Conservation (phyloP, 495 filamentous ascomycete genomes). For the Aspergillus ostianus region DNA sequence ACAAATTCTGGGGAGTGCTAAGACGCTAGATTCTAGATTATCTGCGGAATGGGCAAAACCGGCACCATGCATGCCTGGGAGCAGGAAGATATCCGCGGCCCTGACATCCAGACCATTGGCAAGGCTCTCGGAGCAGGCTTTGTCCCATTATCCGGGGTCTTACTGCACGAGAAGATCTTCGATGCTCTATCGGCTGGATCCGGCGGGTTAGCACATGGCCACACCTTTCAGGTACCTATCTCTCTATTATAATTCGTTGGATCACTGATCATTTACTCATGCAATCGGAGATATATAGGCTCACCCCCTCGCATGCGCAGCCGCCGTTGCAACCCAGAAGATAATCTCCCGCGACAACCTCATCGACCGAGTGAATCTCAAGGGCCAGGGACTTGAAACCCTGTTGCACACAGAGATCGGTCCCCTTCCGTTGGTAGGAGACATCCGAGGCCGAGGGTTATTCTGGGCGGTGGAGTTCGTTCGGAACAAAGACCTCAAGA, state of each 20-base stretch:
- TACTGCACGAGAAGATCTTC: conserved; percentile 33
- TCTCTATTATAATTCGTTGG: neutral
- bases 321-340: conserved; percentile 57
- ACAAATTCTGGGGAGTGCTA: no score
- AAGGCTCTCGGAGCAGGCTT: conserved; percentile 44
- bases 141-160: conserved; percentile 34
- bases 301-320: conserved; percentile 59
- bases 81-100: conserved; percentile 32
- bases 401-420: conserved; percentile 45
- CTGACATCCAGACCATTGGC: conserved; percentile 42
- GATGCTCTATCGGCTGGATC: conserved; percentile 20
- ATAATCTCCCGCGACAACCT: conserved; percentile 57
- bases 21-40: conserved; percentile 18
- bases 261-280: conserved; percentile 39
- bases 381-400: conserved; percentile 50
- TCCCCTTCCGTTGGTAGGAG: conserved; percentile 55
- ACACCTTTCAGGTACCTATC: conserved; percentile 51
- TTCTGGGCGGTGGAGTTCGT: conserved; percentile 66
- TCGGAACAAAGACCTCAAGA: conserved; percentile 43
- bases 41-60: conserved; percentile 41
- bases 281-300: conserved; percentile 42
- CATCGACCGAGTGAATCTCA: conserved; percentile 47
- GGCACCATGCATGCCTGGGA: conserved; percentile 44
- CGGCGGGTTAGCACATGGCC: conserved; percentile 54
- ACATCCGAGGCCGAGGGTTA: conserved; percentile 62